Evolutionary conservation across 2,329 filamentous ascomycete genomes (phyloP).

Genomic region (Penicillium sp.): DNA sequence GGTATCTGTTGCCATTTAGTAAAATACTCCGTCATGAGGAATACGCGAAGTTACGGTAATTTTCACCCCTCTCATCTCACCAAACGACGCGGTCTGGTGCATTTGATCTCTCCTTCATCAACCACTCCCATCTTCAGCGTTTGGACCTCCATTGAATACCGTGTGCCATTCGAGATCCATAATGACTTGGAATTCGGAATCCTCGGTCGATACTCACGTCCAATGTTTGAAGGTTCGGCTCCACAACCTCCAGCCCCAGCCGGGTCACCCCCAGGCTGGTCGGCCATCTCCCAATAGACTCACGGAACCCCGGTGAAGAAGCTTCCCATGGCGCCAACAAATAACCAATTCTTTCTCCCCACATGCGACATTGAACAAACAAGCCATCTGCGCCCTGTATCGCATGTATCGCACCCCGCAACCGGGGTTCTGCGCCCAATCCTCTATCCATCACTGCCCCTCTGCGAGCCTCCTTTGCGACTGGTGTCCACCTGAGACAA

Average conservation of each 20-base stretch:
- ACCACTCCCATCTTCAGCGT: slow-evolving; percentile 4
- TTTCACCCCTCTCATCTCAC: slow-evolving; percentile 4
- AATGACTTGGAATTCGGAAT: background rate
- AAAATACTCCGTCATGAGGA: background rate
- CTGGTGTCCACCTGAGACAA: background rate
- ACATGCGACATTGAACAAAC: slow-evolving; percentile 10
- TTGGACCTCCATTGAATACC: background rate
- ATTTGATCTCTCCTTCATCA: background rate
- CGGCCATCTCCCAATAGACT: slow-evolving; percentile 13
- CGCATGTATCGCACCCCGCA: background rate
- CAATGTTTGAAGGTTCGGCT: slow-evolving; percentile 4
- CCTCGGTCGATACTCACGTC: background rate
- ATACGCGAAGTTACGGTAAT: slow-evolving; percentile 12
- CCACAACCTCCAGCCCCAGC: slow-evolving; percentile 7
- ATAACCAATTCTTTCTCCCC: slow-evolving; percentile 7
- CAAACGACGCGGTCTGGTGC: background rate
- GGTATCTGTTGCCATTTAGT: too few relatives aligned
- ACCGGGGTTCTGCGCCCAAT: background rate
- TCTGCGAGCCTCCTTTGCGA: background rate
- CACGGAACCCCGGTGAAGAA: slow-evolving; percentile 3
- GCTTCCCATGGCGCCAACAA: slow-evolving; percentile 11
- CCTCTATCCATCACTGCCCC: background rate
- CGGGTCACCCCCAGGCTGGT: slow-evolving; percentile 6
- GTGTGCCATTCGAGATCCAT: background rate
- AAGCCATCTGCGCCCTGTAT: slow-evolving; percentile 16